A percentile compares a stretch with the other conserved stretches of the same genome.
Conservation (phyloP, 176 grass and related monocot genomes). For the Phoenix roebelenii region DNA sequence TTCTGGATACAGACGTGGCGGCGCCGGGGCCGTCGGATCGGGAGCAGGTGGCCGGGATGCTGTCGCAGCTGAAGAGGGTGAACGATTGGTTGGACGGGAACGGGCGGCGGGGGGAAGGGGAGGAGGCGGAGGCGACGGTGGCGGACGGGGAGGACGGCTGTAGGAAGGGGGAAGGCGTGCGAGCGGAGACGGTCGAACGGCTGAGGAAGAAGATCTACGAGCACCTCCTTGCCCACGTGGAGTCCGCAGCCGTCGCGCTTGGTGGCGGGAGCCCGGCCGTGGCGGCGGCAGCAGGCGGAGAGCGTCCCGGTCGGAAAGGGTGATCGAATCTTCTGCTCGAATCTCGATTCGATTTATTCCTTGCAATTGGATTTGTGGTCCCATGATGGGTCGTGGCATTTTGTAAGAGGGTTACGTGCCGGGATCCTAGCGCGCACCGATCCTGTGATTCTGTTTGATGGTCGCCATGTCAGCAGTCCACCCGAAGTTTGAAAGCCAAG, state of each 20-base stretch:
- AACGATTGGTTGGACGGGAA: conserved; percentile 90
- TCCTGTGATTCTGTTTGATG: too few species aligned
- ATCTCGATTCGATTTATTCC: too few species aligned
- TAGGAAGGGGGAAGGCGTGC: conserved; percentile 16
- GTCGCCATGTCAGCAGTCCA: too few species aligned
- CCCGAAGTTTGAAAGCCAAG: too few species aligned
- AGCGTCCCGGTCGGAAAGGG: too few species aligned
- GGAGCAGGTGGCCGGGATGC: conserved; percentile 63
- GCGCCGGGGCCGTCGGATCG: conserved; percentile 46
- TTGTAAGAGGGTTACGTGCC: too few species aligned
- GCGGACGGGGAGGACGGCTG: not conserved
- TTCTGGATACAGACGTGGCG: conserved; percentile 64
- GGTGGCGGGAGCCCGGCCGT: not conserved
- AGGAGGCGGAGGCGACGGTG: not conserved
- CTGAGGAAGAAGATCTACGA: conserved; percentile 86
- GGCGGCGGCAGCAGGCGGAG: not conserved
- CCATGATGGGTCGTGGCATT: too few species aligned
- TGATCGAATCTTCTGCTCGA: too few species aligned
- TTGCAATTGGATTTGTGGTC: too few species aligned
- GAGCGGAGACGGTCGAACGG: conserved; percentile 61
- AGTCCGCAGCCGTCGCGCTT: conserved; percentile 12
- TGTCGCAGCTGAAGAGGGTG: conserved; percentile 82
- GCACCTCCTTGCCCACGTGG: conserved; percentile 75
- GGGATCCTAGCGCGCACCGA: too few species aligned
- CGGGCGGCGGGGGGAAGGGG: conserved; percentile 3